Percentiles rank a stretch among this genome's conserved stretches.
Evolutionary conservation across 2,329 filamentous ascomycete genomes (phyloP).

Genomic region (Microascus cirrosus): DNA sequence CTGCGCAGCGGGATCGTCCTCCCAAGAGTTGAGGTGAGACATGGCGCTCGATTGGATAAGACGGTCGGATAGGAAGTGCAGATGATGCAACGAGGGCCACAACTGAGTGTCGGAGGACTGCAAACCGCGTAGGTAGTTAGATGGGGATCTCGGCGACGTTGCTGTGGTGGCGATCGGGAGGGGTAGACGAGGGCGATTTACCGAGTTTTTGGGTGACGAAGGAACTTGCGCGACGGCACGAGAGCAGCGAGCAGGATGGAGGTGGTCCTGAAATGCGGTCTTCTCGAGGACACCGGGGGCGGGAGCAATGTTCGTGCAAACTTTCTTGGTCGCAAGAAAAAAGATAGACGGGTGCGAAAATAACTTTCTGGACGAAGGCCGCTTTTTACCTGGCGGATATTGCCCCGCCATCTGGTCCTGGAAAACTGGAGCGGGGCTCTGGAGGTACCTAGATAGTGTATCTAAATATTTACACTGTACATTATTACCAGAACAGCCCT

Average conservation of each 20-base stretch:
- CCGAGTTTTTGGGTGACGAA: neutral
- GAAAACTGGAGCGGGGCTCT: conserved; percentile 3
- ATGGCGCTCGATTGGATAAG: conserved; percentile 33
- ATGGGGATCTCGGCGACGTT: neutral
- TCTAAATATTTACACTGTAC: neutral
- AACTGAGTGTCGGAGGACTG: neutral
- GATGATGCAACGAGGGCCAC: neutral
- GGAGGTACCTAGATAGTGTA: neutral
- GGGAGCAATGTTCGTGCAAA: neutral
- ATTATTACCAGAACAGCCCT: neutral
- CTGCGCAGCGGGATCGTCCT: conserved; percentile 72
- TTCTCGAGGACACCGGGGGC: neutral
- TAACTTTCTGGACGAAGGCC: neutral
- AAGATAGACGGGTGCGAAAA: neutral
- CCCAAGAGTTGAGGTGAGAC: conserved; percentile 91
- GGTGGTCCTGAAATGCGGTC: neutral
- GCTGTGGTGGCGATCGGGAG: neutral
- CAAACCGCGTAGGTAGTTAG: neutral
- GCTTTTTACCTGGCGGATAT: neutral
- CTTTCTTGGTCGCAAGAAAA: neutral
- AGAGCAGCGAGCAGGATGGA: neutral
- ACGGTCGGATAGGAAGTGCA: neutral
- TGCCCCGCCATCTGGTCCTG: neutral
- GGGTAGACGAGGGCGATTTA: neutral
- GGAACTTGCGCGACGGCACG: neutral